phyloP scores from a whole-genome alignment of 2,329 filamentous ascomycete species.

The Sporothrix pseudoabietina region DNA sequence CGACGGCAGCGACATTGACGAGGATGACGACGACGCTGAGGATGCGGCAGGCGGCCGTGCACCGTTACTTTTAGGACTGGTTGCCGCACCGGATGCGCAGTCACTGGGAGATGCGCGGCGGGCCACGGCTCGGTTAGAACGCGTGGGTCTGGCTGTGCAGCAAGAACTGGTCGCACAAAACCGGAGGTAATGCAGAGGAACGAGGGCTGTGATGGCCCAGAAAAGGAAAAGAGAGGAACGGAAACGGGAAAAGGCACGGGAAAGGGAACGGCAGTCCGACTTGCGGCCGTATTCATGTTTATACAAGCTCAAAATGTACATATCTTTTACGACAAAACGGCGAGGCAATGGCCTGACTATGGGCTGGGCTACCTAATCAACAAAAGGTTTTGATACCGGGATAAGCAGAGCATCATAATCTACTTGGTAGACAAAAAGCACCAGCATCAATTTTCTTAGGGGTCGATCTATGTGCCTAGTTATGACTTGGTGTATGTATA shows the following conservation, averaged over 20 bases:
- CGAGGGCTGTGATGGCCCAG: not conserved
- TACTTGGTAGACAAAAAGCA: slow-evolving; percentile 23
- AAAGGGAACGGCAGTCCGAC: not conserved
- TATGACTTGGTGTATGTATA: slow-evolving; percentile 23
- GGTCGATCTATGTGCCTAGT: slow-evolving; percentile 24
- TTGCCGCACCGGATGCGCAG: slow-evolving; percentile 54
- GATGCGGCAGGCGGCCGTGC: slow-evolving; percentile 41
- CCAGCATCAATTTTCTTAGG: slow-evolving; percentile 4
- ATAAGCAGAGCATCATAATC: not conserved
- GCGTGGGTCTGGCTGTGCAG: slow-evolving; percentile 58
- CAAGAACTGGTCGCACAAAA: slow-evolving; percentile 51
- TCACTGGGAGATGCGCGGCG: slow-evolving; percentile 55
- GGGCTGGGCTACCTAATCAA: not conserved
- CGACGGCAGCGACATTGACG: slow-evolving; percentile 25
- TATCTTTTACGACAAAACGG: slow-evolving; percentile 7
- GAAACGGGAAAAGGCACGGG: not conserved
- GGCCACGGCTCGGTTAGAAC: slow-evolving; percentile 56
- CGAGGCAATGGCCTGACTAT: not conserved
- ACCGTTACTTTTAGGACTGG: slow-evolving; percentile 58
- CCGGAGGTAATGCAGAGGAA: not conserved
- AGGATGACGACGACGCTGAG: slow-evolving; percentile 28
- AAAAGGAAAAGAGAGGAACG: not conserved
- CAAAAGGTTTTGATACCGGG: not conserved
- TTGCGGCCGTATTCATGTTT: not conserved
- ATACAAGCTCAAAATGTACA: slow-evolving; percentile 17